Conservation (phyloP, 2,329 filamentous ascomycete genomes). For the Hawksworthiomyces lignivorus region DNA sequence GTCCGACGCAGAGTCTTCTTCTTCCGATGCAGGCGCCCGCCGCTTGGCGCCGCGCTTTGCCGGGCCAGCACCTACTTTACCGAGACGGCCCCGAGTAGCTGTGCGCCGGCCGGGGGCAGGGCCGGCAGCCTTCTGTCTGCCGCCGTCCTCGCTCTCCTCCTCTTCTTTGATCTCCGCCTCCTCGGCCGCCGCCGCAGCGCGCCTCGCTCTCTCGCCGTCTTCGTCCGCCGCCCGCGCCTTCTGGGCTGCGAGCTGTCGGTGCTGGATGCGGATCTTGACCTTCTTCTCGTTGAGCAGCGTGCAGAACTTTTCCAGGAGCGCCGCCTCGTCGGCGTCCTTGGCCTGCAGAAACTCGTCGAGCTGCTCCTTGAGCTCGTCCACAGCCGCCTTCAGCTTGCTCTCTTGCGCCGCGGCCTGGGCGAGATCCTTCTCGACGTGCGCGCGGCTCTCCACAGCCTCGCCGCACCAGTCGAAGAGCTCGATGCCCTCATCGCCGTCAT, state of each 20-base stretch:
- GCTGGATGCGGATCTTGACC: conserved; percentile 67
- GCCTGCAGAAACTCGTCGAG: conserved; percentile 58
- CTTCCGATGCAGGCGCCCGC: conserved; percentile 27
- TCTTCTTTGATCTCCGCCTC: conserved; percentile 21
- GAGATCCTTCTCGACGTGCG: conserved; percentile 35
- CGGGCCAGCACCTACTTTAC: conserved; percentile 10
- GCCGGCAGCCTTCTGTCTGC: not conserved
- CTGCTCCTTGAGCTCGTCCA: conserved; percentile 52
- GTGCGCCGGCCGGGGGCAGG: not conserved
- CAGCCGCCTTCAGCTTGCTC: conserved; percentile 43
- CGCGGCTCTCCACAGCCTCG: conserved; percentile 43
- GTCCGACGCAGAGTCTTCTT: conserved; percentile 33
- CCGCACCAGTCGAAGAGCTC: conserved; percentile 65
- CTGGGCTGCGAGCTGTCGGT: conserved; percentile 45
- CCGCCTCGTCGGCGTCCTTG: conserved; percentile 60
- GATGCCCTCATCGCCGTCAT: conserved; percentile 50
- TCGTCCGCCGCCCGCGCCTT: not conserved
- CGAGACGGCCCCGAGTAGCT: not conserved
- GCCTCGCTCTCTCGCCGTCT: not conserved
- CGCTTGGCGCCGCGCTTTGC: conserved; percentile 21
- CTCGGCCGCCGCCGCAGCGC: conserved; percentile 11
- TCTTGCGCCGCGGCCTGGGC: conserved; percentile 33
- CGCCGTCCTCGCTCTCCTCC: not conserved
- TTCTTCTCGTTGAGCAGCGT: conserved; percentile 72
- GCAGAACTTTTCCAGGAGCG: conserved; percentile 61